Evolutionary conservation across 192 early-diverging fungal genomes (phyloP), one percentile per base, ranked within the genome.

Genomic region (Borealophlyctis nickersoniae): DNA sequence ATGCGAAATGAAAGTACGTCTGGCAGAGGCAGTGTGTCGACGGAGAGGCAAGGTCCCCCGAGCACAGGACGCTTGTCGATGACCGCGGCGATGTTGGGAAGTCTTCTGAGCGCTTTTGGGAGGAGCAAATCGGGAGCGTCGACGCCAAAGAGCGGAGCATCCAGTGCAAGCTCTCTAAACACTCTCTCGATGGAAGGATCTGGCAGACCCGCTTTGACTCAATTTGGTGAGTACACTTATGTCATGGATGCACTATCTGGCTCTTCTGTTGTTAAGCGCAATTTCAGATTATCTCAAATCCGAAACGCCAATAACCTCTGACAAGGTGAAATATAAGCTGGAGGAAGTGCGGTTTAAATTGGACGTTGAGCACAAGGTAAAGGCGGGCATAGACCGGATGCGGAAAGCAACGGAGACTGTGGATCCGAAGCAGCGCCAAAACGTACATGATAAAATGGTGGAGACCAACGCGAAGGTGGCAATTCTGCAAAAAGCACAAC

Each of bases 281-380:
- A 19, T 45, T 22, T 16, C 36, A 85, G 84, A 82, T 45, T 85
- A 64, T 62, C 56, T 77, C 19, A 32, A 64, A n/a, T 57, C 52
- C 53, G 80, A 85, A 39, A 74, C 72, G 19, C 50, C 70, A 1
- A 70, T 84, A 35, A 82, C 81, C 27, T 51, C 62, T 3, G 74
- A 75, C 49, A 86, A 86, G 55, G 71, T 86, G 16, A 75, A 70
- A 45, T 83, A 77, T 69, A 94, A 93, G 73, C 79, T 98, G 23
- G 83, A 86, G 34, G 92, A 96, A 73, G 81, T 95, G 31, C 86
- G 87, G 34, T 88, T 85, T 67, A 96, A 97, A 76, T 85, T 98
- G 16, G 91, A 94, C 56, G 88, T 98, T 23, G 97, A 99, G 78
- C 87, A 82, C 66, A 94, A 95, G 75, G 86, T 99, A n/a, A 81